Evolutionary conservation across 2,329 filamentous ascomycete species (phyloP), one percentile per base, ranked within the genome.

Genomic region (Fusarium drepaniforme): DNA sequence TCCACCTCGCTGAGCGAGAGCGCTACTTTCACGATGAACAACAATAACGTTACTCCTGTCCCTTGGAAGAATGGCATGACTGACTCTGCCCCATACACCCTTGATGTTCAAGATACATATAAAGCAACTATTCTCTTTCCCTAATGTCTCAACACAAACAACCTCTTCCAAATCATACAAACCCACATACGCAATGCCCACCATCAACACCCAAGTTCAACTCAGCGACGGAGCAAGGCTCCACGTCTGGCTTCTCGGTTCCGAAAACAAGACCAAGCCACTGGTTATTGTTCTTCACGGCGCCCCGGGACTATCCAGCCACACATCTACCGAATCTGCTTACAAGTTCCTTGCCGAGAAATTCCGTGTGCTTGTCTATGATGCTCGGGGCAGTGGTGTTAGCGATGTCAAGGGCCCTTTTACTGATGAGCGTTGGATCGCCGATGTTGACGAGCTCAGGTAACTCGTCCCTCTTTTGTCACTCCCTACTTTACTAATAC

Each of bases 281-380:
- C n/a, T 71, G 15, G 3, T 66, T 0, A 57, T 66, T 8, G 68
- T 59, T 18, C 67, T 70, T 9, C 68, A 71, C 11, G 68, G 68
- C 0, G 68, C 67, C 1, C 66, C 68, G 0, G 68, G 68, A 2
- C 33, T 71, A 3, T 70, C 67, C 2, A 60, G 67, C 0, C 68
- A 71, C 6, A 35, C 40, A 0, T 62, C 58, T 2, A 38, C 64
- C 5, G 58, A 66, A 15, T 44, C 58, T 1, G 60, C 46, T 3
- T 70, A 60, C 21, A 71, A 61, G 25, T 71, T 70, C 12, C 68
- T 71, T 1, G n/a, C 53, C 4, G 23, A 40, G 15, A 38, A 25
- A 13, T 71, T 66, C 15, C 68, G 68, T 2, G 53, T 71, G 13
- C 53, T 71, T 9, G 68, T 70, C 8, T 71, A 70, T 2, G 68